Base-by-base conservation (phyloP, 805 yeast species). In the Candida oleophila region DNA sequence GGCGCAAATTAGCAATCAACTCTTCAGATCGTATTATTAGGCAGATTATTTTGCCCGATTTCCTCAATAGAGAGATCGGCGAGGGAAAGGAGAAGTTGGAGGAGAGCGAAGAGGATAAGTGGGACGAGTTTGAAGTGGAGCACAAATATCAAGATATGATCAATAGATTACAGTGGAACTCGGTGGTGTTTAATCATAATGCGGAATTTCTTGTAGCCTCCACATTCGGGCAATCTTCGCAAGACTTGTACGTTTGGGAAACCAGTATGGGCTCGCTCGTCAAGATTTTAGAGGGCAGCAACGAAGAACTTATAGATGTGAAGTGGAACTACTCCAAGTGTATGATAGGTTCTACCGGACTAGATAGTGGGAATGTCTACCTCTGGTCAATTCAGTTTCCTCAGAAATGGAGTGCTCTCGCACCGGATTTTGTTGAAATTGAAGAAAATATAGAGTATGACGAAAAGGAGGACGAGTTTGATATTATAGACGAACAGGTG, bases 381-480 rank as follows among this genome's bases (percentile, higher is more conserved):
- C 61, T 87, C 36, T 92, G 97, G 97, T 79, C 85, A 42, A 77
- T 88, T 8, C 78, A 79, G 35, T 80, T 87, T 18, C 95, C 96
- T 0, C 97, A 90, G 56, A 87, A 88, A 66, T 91, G 98, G 98
- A 86, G 95, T 64, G 96, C 97, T 1, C 71, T 91, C 55, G 97
- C 97, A 0, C 97, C 97, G 0, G 98, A 92, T 63, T 91, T 92
- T 61, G 96, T 87, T 41, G 97, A 91, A 63, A 84, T 91, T 38
- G 97, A 91, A 59, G 96, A 90, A 57, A 92, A 90, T 59, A 85
- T 88, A 8, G 89, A 87, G 48, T 91, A 92, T 60, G 81, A 82
- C 54, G 98, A 91, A 59, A 76, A 78, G 49, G 98, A 91, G 63
- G 96, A 90, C 61, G 98, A 91, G 65, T 91, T 91, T 64, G 97